These are phyloP conservation scores for Candida sphagnicola DNA, from an alignment of 805 yeast species.

Conservation along the genomic window DNA sequence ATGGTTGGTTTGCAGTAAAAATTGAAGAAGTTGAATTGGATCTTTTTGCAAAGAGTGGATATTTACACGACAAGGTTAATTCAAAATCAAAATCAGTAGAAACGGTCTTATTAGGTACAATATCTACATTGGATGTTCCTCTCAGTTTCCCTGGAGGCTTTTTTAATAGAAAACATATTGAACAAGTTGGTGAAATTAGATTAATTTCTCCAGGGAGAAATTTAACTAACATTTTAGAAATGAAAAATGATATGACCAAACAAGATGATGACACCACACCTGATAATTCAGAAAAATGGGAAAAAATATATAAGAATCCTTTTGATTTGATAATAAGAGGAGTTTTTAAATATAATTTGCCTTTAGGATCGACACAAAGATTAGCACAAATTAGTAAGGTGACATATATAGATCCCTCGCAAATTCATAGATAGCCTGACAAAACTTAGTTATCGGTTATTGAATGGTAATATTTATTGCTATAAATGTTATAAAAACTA, in stretches of 20 bases:
- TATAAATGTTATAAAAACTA: background rate
- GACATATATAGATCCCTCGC: conserved; percentile 51
- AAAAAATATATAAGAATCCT: conserved; percentile 66
- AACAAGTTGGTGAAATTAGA: conserved; percentile 67
- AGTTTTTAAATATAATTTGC: conserved; percentile 69
- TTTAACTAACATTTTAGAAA: conserved; percentile 21
- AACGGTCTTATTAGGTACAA: conserved; percentile 74
- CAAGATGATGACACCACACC: conserved; percentile 19
- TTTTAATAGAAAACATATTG: conserved; percentile 54
- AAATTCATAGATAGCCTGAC: background rate
- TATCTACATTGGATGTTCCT: conserved; percentile 64
- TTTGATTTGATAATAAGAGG: conserved; percentile 86
- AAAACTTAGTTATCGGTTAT: too few species aligned
- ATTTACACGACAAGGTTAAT: conserved; percentile 21
- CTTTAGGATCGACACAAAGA: conserved; percentile 47
- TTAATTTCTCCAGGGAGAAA: conserved; percentile 67
- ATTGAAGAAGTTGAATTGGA: conserved; percentile 71
- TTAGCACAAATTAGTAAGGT: conserved; percentile 61
- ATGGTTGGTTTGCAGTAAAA: conserved; percentile 71
- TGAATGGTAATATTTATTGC: background rate
- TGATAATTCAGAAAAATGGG: conserved; percentile 62
- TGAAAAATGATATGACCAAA: background rate
- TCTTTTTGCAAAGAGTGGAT: conserved; percentile 73
- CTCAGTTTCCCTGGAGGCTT: conserved; percentile 74
- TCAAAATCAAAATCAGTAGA: conserved; percentile 27